Evolutionary conservation across 2,329 filamentous ascomycete genomes (phyloP), one percentile per base, ranked within the genome.

Genomic region (Neofusicoccum umdonicola): DNA sequence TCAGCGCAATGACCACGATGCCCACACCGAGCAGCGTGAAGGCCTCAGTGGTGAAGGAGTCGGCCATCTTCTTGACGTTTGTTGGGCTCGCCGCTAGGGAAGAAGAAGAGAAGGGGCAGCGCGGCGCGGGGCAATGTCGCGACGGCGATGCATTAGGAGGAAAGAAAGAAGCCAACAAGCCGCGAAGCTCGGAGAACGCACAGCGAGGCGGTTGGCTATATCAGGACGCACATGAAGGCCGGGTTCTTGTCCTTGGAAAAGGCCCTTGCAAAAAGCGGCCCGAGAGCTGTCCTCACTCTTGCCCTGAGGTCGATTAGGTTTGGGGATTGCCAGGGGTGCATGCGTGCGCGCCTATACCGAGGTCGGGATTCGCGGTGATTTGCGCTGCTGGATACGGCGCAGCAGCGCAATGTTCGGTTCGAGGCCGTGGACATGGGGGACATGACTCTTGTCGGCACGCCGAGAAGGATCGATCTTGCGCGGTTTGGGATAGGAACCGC

Each of bases 11-110:
- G 42, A 68, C 62, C 3, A 62, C 62, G 6, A 71, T 61, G 17
- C 67, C 68, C 1, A 69, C 35, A 39, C 66, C 27, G 58, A 67
- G 66, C 17, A 70, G 62, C 12, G 66, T 68, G 61, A 68, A 68
- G 19, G 67, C 67, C 51, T 68, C 67, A 44, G 61, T 66, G 7
- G 66, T 67, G 61, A 67, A 68, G 44, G 67, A 65, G 57, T 62
- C 54, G 2, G 52, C 56, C 67, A 68, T 68, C 9, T 17, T 51
- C 8, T 11, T 35, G 15, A 27, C n/a, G 6, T 41, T 31, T 8
- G 8, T 27, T 31, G 4, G 11, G 13, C 9, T 22, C 31, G n/a
- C n/a, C 12, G 19, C 42, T 22, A n/a, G 31, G 5, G 41, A 22
- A 27, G 15, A 39, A 4, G 27, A 22, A 22, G 17, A 5, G 9